Conservation (phyloP, 805 yeast genomes). For the Cyberlindnera xylosilytica region DNA sequence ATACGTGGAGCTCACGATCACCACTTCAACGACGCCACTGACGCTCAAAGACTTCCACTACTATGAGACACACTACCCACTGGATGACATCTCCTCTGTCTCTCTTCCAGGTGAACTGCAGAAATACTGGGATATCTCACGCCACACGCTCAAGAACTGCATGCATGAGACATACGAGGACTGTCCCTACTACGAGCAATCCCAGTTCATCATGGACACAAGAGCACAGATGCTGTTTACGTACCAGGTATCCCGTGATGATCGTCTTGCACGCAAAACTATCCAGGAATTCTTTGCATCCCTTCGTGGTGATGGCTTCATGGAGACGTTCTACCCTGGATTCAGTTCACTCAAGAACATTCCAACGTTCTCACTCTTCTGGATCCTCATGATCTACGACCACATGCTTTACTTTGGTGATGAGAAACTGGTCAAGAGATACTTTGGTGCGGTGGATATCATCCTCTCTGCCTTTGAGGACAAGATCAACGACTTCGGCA, state of each 20-base stretch:
- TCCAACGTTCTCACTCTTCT: constrained; percentile 1
- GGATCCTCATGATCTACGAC: constrained; percentile 1
- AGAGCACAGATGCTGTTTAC: constrained; percentile 1
- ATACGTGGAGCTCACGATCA: not conserved
- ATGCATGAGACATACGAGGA: constrained; percentile 4
- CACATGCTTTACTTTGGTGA: constrained; percentile 3
- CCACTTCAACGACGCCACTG: not conserved
- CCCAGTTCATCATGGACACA: constrained; percentile 1
- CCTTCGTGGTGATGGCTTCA: constrained; percentile 1
- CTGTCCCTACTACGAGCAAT: constrained; percentile 3
- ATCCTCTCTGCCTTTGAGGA: constrained; percentile 1
- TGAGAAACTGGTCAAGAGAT: not conserved
- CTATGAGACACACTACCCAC: not conserved
- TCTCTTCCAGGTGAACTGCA: not conserved
- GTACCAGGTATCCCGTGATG: constrained; percentile 2
- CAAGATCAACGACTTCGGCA: constrained; percentile 1
- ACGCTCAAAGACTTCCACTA: not conserved
- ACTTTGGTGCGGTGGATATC: constrained; percentile 1
- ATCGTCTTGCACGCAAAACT: not conserved
- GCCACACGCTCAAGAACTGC: constrained; percentile 1
- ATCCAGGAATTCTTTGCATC: constrained; percentile 1
- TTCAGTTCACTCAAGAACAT: not conserved
- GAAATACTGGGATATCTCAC: not conserved
- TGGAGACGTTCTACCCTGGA: not conserved
- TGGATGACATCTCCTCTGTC: not conserved